Percentiles rank a stretch among this genome's conserved stretches.
phyloP scores from a whole-genome alignment of 768 basidiomycete species.

The Hericium alpestre region DNA sequence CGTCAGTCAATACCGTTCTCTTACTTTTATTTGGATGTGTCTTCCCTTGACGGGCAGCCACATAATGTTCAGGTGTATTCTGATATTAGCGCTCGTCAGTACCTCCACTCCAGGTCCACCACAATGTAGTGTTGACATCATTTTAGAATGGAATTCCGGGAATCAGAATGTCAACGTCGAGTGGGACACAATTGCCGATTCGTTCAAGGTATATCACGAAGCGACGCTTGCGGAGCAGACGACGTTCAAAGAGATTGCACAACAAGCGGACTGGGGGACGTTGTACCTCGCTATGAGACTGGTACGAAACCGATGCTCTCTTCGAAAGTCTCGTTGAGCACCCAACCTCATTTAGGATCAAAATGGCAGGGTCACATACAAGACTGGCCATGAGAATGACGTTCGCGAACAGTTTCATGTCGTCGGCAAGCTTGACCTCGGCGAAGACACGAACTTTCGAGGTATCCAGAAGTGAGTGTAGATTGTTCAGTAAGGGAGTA shows the following conservation, averaged over 20 bases:
- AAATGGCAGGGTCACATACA: slow-evolving; percentile 6
- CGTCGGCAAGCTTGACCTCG: slow-evolving; percentile 11
- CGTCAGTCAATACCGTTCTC: slow-evolving; percentile 30
- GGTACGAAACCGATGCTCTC: neutral
- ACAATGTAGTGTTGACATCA: neutral
- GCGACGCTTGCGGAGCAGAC: neutral
- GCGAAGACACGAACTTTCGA: slow-evolving; percentile 1
- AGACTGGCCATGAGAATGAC: slow-evolving; percentile 1
- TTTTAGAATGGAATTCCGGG: neutral
- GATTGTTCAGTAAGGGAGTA: too few species aligned
- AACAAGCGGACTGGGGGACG: slow-evolving; percentile 13
- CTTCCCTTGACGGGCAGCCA: slow-evolving; percentile 20
- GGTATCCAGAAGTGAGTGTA: slow-evolving; percentile 2
- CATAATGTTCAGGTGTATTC: slow-evolving; percentile 29
- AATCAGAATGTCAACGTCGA: neutral
- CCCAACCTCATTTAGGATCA: slow-evolving; percentile 1
- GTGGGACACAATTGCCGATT: neutral
- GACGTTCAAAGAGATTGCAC: slow-evolving; percentile 2
- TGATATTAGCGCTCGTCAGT: slow-evolving; percentile 41
- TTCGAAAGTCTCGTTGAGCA: neutral
- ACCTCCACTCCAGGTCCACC: neutral
- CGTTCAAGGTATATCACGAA: slow-evolving; percentile 8
- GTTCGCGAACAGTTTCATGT: slow-evolving; percentile 12
- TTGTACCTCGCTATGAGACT: slow-evolving; percentile 9
- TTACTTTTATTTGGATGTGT: slow-evolving; percentile 23